A percentile compares a stretch with the other conserved stretches of the same genome.
Evolutionary conservation across 345 rosid species (phyloP).

Genomic region (Geranium rotundifolium): DNA sequence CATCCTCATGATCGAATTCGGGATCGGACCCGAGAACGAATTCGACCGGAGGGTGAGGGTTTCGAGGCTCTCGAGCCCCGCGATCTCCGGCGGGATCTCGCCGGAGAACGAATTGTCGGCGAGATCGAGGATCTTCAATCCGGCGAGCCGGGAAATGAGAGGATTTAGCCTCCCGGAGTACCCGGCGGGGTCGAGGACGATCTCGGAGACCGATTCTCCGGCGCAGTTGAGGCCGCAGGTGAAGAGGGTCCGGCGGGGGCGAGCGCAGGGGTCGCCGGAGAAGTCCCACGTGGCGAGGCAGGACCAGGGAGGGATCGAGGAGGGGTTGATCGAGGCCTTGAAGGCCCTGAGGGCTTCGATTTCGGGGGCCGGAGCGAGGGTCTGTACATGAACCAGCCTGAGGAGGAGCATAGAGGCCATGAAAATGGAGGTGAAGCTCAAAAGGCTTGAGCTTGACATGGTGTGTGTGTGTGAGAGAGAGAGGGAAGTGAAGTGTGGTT

Average conservation of each 20-base stretch:
- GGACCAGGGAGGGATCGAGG: neutral
- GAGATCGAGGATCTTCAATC: slow-evolving; percentile 53
- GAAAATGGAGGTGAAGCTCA: too few relatives aligned
- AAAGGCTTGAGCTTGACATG: too few relatives aligned
- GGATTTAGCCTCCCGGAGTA: slow-evolving; percentile 76
- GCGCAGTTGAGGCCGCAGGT: slow-evolving; percentile 23
- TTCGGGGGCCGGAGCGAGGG: too few relatives aligned
- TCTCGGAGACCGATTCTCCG: neutral
- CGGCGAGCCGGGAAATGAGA: slow-evolving; percentile 43
- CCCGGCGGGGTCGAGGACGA: slow-evolving; percentile 35
- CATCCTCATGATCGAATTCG: slow-evolving; percentile 32
- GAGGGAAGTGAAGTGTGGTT: too few relatives aligned
- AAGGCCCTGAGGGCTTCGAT: too few relatives aligned
- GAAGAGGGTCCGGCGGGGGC: slow-evolving; percentile 16
- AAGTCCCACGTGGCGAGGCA: slow-evolving; percentile 2
- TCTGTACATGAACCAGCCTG: too few relatives aligned
- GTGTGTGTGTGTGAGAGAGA: too few relatives aligned
- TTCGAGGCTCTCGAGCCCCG: slow-evolving; percentile 44
- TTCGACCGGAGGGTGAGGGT: slow-evolving; percentile 53
- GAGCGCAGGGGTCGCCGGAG: neutral
- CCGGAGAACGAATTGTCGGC: slow-evolving; percentile 67
- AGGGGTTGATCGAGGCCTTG: neutral
- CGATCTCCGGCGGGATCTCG: slow-evolving; percentile 45
- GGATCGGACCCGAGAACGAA: slow-evolving; percentile 54
- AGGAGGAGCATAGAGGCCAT: too few relatives aligned